Percentiles rank a stretch among this genome's conserved stretches.
Conservation (phyloP, 192 early-diverging fungal species). For the Coemansia sp. region DNA sequence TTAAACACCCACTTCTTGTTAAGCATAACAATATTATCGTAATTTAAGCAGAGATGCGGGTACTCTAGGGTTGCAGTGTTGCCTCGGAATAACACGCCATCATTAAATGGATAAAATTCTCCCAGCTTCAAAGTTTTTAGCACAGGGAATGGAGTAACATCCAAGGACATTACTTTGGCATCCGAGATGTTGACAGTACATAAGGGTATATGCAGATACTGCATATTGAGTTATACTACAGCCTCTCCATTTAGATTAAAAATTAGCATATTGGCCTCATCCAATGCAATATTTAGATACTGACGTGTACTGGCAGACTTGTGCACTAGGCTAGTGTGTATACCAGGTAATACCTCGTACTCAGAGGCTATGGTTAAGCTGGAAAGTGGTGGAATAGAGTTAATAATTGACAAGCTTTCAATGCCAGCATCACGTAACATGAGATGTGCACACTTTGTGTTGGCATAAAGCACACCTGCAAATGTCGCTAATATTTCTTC, state of each 20-base stretch:
- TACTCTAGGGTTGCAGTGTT: not conserved
- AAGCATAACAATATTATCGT: not conserved
- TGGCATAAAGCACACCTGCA: not conserved
- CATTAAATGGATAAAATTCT: constrained; percentile 1
- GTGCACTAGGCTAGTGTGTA: not conserved
- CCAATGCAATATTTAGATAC: not conserved
- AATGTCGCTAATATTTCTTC: not conserved
- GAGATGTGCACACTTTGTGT: not conserved
- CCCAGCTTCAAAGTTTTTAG: not conserved
- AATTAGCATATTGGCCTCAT: not conserved
- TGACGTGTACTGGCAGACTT: not conserved
- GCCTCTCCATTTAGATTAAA: not conserved
- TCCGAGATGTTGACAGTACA: too few relatives aligned
- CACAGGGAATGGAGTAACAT: not conserved
- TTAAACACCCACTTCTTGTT: not conserved
- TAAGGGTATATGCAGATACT: not conserved
- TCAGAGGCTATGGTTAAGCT: not conserved
- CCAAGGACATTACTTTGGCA: too few relatives aligned
- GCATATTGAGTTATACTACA: constrained; percentile 5
- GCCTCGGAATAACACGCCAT: constrained; percentile 12
- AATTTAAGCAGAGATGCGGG: not conserved
- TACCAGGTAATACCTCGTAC: not conserved
- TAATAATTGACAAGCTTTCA: too few relatives aligned
- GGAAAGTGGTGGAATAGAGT: not conserved
- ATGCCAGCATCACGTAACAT: not conserved